Conservation (phyloP, 306 rosid species). For the Dicorynia guianensis region DNA sequence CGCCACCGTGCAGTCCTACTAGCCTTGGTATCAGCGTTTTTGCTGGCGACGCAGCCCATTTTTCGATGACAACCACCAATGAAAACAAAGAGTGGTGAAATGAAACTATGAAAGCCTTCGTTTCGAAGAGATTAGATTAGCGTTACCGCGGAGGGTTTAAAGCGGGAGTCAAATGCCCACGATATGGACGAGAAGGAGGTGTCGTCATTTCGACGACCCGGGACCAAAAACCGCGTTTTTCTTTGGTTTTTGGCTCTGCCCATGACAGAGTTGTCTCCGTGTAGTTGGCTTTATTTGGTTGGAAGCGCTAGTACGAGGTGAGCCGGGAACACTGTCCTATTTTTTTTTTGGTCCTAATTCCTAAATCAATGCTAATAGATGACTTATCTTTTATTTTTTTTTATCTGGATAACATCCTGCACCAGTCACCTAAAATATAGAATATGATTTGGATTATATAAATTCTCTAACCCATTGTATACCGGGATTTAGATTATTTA, state of each 20-base stretch:
- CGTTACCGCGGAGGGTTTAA: background rate
- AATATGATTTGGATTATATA: no score
- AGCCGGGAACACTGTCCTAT: background rate
- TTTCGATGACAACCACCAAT: background rate
- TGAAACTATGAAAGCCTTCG: no score
- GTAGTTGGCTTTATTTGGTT: constrained; percentile 15
- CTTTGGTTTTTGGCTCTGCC: background rate
- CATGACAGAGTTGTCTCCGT: background rate
- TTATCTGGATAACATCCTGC: no score
- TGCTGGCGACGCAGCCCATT: constrained; percentile 82
- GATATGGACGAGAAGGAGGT: background rate
- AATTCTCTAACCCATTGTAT: no score
- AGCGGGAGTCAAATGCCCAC: constrained; percentile 23
- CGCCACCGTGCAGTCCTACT: constrained; percentile 81
- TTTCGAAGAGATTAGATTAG: background rate
- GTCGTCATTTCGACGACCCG: background rate
- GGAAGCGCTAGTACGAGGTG: background rate
- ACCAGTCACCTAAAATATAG: no score
- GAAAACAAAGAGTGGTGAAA: background rate
- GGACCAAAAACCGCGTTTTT: constrained; percentile 17
- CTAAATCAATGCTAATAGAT: no score
- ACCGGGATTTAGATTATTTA: no score
- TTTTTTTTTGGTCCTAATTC: no score
- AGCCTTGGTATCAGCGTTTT: constrained; percentile 63
- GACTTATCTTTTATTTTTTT: no score